Conservation (phyloP, 306 rosid genomes). For the Senna tora region DNA sequence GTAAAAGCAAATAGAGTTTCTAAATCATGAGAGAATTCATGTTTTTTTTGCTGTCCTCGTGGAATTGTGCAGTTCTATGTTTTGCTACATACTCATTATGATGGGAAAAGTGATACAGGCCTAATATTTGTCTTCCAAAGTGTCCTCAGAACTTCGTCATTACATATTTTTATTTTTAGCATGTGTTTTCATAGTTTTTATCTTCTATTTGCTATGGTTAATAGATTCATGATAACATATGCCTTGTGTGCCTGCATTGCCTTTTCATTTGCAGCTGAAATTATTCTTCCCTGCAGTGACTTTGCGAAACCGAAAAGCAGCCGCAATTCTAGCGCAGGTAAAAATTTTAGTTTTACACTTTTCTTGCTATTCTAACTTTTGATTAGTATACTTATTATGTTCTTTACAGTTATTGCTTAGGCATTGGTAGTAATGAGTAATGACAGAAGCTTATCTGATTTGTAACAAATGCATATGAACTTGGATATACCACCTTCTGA, state of each 20-base stretch:
- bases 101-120: conserved; percentile 8
- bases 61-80: conserved; percentile 21
- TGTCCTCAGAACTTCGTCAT: conserved; percentile 12
- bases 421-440: conserved; percentile 19
- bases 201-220: conserved; percentile 2
- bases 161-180: conserved; percentile 4
- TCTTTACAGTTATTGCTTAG: conserved; percentile 14
- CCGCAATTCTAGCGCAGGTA: conserved; percentile 92
- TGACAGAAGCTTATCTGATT: conserved; percentile 14
- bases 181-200: not conserved
- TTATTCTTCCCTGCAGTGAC: conserved; percentile 87
- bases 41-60: conserved; percentile 32
- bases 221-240: conserved; percentile 29
- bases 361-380: conserved; percentile 19
- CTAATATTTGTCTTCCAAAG: conserved; percentile 10
- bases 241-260: not conserved
- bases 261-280: conserved; percentile 74
- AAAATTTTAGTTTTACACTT: conserved; percentile 33
- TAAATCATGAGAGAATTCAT: conserved; percentile 10
- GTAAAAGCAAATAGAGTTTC: not conserved
- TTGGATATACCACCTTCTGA: not conserved
- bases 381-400: conserved; percentile 15
- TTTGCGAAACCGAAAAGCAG: conserved; percentile 94
- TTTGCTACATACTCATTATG: conserved; percentile 21
- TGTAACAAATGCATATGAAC: conserved; percentile 3